Conservation (phyloP, 108 stramenopile species). For the Fragilaria radians region DNA sequence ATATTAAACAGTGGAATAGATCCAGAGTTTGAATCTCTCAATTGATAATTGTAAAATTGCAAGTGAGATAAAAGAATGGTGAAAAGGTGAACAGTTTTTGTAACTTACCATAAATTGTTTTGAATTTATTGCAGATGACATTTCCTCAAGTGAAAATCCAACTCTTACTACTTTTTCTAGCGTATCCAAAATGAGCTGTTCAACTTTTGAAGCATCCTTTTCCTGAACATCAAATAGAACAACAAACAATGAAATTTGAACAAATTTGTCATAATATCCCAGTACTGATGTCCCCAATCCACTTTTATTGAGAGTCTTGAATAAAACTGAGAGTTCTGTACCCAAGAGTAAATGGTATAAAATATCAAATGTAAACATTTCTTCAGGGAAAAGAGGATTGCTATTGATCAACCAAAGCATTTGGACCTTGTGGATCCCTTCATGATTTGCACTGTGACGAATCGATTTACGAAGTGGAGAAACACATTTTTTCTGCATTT, state of each 20-base stretch:
- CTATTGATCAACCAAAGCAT: conserved; percentile 58
- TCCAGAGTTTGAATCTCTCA: conserved; percentile 98
- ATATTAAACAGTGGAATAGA: conserved; percentile 84
- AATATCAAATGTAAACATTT: conserved; percentile 28
- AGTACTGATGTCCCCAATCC: conserved; percentile 38
- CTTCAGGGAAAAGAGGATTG: conserved; percentile 22
- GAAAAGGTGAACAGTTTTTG: background rate
- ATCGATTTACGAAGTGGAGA: background rate
- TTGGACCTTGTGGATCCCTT: conserved; percentile 22
- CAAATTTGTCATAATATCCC: conserved; percentile 59
- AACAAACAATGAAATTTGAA: conserved; percentile 73
- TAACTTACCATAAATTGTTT: conserved; percentile 74
- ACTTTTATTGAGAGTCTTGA: conserved; percentile 69
- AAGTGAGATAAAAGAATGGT: background rate
- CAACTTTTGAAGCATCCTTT: conserved; percentile 73
- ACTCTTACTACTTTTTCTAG: conserved; percentile 74
- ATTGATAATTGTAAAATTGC: conserved; percentile 2
- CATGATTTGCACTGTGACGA: conserved; percentile 4
- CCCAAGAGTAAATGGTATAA: conserved; percentile 13
- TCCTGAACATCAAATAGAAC: conserved; percentile 82
- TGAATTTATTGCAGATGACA: conserved; percentile 91
- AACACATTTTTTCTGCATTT: conserved; percentile 1
- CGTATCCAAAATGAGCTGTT: conserved; percentile 74
- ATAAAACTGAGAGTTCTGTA: conserved; percentile 51
- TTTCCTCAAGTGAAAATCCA: conserved; percentile 85